Evolutionary conservation across 306 rosid genomes (phyloP).

Genomic region (Casuarina equisetifolia): DNA sequence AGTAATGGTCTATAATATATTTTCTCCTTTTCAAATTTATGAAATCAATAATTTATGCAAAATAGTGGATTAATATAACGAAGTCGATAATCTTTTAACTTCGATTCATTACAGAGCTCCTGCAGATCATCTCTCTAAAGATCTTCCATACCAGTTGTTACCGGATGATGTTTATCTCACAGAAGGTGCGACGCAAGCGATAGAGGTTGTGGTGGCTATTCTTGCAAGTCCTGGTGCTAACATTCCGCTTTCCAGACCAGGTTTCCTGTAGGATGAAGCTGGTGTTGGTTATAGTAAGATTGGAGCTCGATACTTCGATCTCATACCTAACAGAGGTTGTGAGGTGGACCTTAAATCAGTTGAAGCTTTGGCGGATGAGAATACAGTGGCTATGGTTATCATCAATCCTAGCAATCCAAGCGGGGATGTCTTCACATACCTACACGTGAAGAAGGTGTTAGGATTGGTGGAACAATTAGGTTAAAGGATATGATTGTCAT

Average conservation of each 20-base stretch:
- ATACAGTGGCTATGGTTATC: slow-evolving; percentile 61
- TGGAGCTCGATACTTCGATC: slow-evolving; percentile 62
- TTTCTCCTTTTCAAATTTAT: too few species aligned
- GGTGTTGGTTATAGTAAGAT: slow-evolving; percentile 44
- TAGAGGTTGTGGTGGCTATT: slow-evolving; percentile 49
- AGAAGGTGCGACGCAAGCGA: slow-evolving; percentile 64
- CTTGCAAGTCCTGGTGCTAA: slow-evolving; percentile 63
- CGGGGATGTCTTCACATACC: slow-evolving; percentile 56
- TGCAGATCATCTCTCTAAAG: slow-evolving; percentile 39
- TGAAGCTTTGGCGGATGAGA: slow-evolving; percentile 59
- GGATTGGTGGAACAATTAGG: too few species aligned
- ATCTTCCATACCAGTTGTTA: slow-evolving; percentile 37
- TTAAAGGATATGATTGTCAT: too few species aligned
- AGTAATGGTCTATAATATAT: too few species aligned
- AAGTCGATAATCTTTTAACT: not conserved
- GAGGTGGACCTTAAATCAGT: slow-evolving; percentile 60
- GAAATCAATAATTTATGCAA: too few species aligned
- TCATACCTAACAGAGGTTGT: slow-evolving; percentile 58
- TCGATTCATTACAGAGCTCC: slow-evolving; percentile 40
- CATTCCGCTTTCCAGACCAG: slow-evolving; percentile 71
- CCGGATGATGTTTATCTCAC: slow-evolving; percentile 47
- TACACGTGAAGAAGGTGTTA: slow-evolving; percentile 59
- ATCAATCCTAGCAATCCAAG: slow-evolving; percentile 70
- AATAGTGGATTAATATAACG: not conserved
- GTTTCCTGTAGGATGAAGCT: slow-evolving; percentile 55